Evolutionary conservation across 1,284 basidiomycete genomes (phyloP).

Genomic region (Veloporphyrellus conicus): DNA sequence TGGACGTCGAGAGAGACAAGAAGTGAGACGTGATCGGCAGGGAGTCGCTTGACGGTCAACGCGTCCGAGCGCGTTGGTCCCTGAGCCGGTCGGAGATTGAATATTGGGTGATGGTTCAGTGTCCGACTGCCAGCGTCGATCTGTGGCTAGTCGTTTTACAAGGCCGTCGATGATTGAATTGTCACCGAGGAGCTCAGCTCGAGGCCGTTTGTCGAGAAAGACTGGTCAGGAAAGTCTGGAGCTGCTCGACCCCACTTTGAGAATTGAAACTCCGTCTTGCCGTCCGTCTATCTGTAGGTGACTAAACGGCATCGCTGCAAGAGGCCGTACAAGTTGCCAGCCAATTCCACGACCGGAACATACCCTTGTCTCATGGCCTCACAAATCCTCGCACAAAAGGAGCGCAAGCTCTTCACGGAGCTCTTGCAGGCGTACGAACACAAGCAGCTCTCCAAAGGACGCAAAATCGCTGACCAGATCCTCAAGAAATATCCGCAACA

Average conservation of each 20-base stretch:
- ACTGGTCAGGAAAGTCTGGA: too few relatives aligned
- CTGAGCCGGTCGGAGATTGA: slow-evolving; percentile 1
- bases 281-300: too few relatives aligned
- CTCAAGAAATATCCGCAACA: slow-evolving; percentile 95
- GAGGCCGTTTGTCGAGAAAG: too few relatives aligned
- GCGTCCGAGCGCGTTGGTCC: background rate
- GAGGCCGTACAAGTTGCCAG: too few relatives aligned
- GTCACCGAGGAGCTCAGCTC: too few relatives aligned
- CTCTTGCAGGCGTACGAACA: slow-evolving; percentile 88
- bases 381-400: slow-evolving; percentile 68
- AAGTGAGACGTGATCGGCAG: background rate
- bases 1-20: slow-evolving; percentile 13
- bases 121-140: too few relatives aligned
- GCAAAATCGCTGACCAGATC: slow-evolving; percentile 91
- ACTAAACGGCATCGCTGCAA: too few relatives aligned
- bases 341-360: background rate
- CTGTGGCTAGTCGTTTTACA: too few relatives aligned
- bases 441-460: slow-evolving; percentile 84
- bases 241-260: background rate
- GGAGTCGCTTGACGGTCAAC: background rate
- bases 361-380: slow-evolving; percentile 16
- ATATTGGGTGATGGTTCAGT: background rate
- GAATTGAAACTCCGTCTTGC: slow-evolving; percentile 3
- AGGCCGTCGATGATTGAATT: too few relatives aligned
- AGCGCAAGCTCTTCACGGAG: slow-evolving; percentile 84